Evolutionary conservation across 1,139 yeast genomes (phyloP), one percentile per base, ranked within the genome.

Genomic region (Barnettozyma hawaiiensis): DNA sequence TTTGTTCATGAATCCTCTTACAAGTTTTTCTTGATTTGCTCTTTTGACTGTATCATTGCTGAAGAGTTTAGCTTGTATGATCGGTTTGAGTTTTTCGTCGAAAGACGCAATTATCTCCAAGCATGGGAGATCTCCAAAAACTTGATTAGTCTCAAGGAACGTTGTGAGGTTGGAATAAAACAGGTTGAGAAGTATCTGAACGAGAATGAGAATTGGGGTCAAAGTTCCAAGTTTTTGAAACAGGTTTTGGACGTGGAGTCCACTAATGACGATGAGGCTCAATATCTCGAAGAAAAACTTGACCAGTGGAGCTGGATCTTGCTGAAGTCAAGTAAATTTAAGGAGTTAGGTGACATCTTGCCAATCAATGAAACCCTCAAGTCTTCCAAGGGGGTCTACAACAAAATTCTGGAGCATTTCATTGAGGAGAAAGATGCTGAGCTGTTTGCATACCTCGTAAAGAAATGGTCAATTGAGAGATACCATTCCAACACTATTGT

Each of bases 41-140:
- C 96, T 0, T 77, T 77, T 42, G 97, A 89, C 63, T 90, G 83
- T 1, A 85, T 92, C 2, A 67, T 80, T 12, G 90, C 90, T 0
- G 75, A 79, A 52, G 89, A 83, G 50, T 69, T 83, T 22, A 81
- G 78, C 48, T 61, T 84, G 20, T 61, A 66, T 24, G 97, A 90
- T 57, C 75, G 82, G 46, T 71, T 83, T 35, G 67, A 76, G 3
- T 92, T 97, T 97, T 82, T 71, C 46, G 47, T 78, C 12, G 77
- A 76, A 1, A 75, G 68, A 31, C 71, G 71, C 3, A 61, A 67
- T 44, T 85, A 64, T 51, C 65, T 69, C 22, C 80, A 80, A 37
- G 96, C 96, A 0, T 89, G 96, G 95, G 73, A 72, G 37, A 77
- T 86, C 50, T 75, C 94, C 45, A 75, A 70, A 37, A 76, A 72